Base-by-base conservation (phyloP, 208 protist genomes). In the Zelonia costaricensis region DNA sequence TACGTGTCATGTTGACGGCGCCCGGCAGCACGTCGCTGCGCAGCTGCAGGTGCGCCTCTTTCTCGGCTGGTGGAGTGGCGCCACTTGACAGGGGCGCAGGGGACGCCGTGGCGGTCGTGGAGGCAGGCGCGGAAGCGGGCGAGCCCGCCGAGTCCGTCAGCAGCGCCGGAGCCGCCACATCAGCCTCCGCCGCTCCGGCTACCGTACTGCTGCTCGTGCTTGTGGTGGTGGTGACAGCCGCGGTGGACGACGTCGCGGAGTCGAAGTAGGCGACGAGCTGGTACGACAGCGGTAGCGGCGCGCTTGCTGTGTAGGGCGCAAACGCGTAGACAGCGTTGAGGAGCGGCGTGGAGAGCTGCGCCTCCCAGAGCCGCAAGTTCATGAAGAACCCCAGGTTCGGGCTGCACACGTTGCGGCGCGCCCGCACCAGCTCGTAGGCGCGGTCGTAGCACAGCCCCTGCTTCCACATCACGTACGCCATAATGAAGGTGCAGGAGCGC, bases 401-500 rank as follows among this genome's bases (percentile, higher is more conserved):
- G 46, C 80, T 93, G 63, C 85, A 88, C 38, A 98, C 78, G 20
- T 51, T 72, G 6, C 95, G 78, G 28, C 71, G 67, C 18, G 60
- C 58, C 3, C 88, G 89, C 28, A 95, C 91, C 35, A 84, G 67
- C 42, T 90, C 77, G 70, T 91, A 95, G 10, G 88, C 89, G 20
- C 69, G 52, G 38, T 96, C 84, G 75, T 93, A 97, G 77, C 76
- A 92, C 39, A 90, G 39, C 0, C 81, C 82, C 15, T 82, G 25
- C 52, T 84, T 67, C 90, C 89, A 96, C 92, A 98, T 98, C 12
- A 97, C 52, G 69, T 95, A 97, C 13, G 86, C 82, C 64, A 98
- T 95, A 7, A 96, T 76, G 51, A 96, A 86, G 2, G 90, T 88
- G 68, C 83, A 94, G 8, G 87, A 93, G 23, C 93, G 91, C 3